Evolutionary conservation across 2,329 filamentous ascomycete genomes (phyloP).

Genomic region (Ophiostoma sp.): DNA sequence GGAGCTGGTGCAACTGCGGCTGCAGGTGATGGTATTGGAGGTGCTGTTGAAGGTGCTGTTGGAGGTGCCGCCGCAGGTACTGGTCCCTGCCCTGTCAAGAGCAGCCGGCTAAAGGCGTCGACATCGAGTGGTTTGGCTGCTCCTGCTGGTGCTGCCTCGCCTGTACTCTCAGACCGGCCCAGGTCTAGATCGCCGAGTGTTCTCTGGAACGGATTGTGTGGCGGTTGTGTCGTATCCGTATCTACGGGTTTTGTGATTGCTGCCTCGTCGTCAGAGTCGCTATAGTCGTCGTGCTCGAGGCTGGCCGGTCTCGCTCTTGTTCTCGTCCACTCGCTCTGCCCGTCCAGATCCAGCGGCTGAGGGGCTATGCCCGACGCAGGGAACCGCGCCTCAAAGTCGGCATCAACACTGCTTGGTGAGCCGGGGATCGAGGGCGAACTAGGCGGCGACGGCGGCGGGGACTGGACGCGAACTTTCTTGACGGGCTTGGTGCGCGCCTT

Average conservation of each 20-base stretch:
- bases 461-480: constrained; percentile 64
- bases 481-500: constrained; percentile 50
- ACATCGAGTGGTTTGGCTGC: constrained; percentile 58
- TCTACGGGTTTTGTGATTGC: neutral
- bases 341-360: neutral
- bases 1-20: constrained; percentile 48
- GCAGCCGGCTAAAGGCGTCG: constrained; percentile 67
- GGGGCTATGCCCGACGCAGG: constrained; percentile 23
- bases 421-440: constrained; percentile 39
- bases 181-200: constrained; percentile 48
- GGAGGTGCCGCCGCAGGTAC: constrained; percentile 47
- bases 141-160: constrained; percentile 27
- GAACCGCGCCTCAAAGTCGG: constrained; percentile 32
- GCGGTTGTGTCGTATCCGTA: constrained; percentile 26
- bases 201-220: constrained; percentile 53
- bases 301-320: neutral
- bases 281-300: constrained; percentile 24
- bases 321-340: neutral
- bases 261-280: constrained; percentile 19
- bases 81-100: constrained; percentile 64
- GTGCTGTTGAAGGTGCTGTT: constrained; percentile 40
- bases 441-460: constrained; percentile 56
- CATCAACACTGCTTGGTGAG: constrained; percentile 25
- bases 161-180: constrained; percentile 30
- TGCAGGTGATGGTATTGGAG: constrained; percentile 53